Base-by-base conservation (phyloP, 768 basidiomycete genomes). In the Tylopilus balloui region DNA sequence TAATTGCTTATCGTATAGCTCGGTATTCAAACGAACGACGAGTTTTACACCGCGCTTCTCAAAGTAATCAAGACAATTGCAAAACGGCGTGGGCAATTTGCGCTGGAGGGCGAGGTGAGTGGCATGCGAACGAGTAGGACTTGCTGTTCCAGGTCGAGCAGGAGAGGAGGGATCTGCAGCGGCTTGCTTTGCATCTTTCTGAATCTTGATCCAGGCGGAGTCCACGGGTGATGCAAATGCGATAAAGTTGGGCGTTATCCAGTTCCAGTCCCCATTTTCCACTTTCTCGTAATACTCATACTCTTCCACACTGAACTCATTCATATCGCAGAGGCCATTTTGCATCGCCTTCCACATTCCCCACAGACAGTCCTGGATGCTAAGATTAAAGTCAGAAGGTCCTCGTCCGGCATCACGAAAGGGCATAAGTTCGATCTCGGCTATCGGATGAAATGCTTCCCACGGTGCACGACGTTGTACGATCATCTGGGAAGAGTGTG, bases 251-350 rank as follows among this genome's bases (percentile, higher is more conserved):
- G 90, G 89, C 0, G 90, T 91, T 69, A 92, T 77, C 90, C 90
- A 94, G 62, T 95, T 95, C 88, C 92, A 93, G 66, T 94, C 92
- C 13, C 90, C 88, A 61, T 92, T 92, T 69, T 92, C 91, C 36
- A 94, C 92, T 69, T 93, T 93, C 65, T 97, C 94, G 66, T 93
- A 95, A 64, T 74, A 86, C 67, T 93, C 91, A 64, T 98, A 97
- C 54, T 94, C 92, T 52, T 88, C 86, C 38, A 92, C 81, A 61
- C 83, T 88, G 69, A 98, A 97, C 57, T 90, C 88, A 64, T 92
- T 89, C 78, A 95, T 86, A 59, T 97, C 95, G 69, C 89, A 92
- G 1, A 99, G 76, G 12, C 87, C 84, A 53, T 94, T 88, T 70
- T 95, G 87, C 78, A 89, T 88, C 1, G 86, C 86, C 65, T 91